These are phyloP conservation scores for Fusarium chlamydosporum DNA, from an alignment of 2,329 filamentous ascomycete species.

Conservation along the genomic window DNA sequence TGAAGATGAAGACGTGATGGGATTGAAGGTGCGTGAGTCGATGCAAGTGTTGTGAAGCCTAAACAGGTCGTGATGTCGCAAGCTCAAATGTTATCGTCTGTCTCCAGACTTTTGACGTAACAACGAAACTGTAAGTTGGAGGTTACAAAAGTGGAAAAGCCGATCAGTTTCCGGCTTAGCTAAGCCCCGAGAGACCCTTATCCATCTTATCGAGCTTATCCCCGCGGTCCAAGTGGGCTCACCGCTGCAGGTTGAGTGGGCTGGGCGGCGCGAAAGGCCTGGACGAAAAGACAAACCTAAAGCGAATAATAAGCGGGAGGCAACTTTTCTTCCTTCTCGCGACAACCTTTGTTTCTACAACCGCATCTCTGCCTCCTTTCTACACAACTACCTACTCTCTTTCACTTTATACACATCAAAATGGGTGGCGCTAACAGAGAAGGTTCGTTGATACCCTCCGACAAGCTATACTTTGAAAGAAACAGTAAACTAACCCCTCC, in stretches of 20 bases:
- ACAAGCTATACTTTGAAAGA: not conserved
- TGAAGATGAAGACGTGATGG: not conserved
- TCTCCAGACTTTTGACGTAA: constrained; percentile 47
- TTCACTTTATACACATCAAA: constrained; percentile 33
- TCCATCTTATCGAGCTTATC: constrained; percentile 43
- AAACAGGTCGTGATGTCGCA: constrained; percentile 12
- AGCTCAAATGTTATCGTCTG: constrained; percentile 22
- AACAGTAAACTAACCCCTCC: constrained; percentile 44
- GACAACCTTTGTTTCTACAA: constrained; percentile 41
- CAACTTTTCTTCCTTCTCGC: constrained; percentile 47
- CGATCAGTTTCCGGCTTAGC: constrained; percentile 40
- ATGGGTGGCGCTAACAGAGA: constrained; percentile 60
- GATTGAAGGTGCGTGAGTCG: constrained; percentile 8
- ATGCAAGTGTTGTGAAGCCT: constrained; percentile 17
- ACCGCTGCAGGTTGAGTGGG: constrained; percentile 27
- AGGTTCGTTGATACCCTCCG: constrained; percentile 49
- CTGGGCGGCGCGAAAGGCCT: constrained; percentile 29
- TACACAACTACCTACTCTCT: constrained; percentile 27
- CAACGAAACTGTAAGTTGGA: constrained; percentile 26
- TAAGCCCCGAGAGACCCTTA: constrained; percentile 47
- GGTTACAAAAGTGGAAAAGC: constrained; percentile 31
- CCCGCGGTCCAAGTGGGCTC: constrained; percentile 36
- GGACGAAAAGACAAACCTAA: constrained; percentile 22
- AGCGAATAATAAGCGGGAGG: constrained; percentile 45
- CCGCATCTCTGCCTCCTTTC: constrained; percentile 13